Percentiles rank a stretch among this genome's conserved stretches.
Conservation (phyloP, 345 rosid species). For the Triadica sebifera region DNA sequence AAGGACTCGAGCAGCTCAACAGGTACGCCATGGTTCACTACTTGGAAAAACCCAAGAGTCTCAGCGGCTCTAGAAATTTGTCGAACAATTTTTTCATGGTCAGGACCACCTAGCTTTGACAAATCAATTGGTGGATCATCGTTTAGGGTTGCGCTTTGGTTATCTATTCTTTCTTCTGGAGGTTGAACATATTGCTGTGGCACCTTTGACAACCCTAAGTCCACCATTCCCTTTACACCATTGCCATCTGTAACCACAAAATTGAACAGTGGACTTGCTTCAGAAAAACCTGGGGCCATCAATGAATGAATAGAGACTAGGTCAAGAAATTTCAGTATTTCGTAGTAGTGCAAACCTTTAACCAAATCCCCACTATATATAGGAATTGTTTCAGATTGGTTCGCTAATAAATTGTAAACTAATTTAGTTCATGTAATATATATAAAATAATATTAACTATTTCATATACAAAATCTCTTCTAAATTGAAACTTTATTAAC, state of each 20-base stretch:
- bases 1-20: conserved; percentile 42
- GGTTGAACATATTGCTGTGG: conserved; percentile 37
- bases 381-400: too few relatives aligned
- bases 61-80: conserved; percentile 41
- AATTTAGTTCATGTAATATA: too few relatives aligned
- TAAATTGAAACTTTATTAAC: too few relatives aligned
- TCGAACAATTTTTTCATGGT: conserved; percentile 34
- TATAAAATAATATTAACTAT: too few relatives aligned
- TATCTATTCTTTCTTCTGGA: conserved; percentile 44
- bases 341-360: too few relatives aligned
- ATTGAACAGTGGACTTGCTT: conserved; percentile 36
- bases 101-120: conserved; percentile 41
- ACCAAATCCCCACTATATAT: too few relatives aligned
- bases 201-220: conserved; percentile 37
- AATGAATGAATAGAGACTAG: too few relatives aligned
- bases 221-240: conserved; percentile 55
- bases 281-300: conserved; percentile 30
- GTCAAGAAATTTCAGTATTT: too few relatives aligned
- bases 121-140: conserved; percentile 41
- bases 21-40: conserved; percentile 54
- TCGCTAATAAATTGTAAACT: too few relatives aligned
- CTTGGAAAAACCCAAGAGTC: conserved; percentile 61
- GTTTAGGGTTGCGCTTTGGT: conserved; percentile 9
- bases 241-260: conserved; percentile 50
- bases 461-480: too few relatives aligned